Evolutionary conservation across 805 yeast species (phyloP), one percentile per base, ranked within the genome.

Genomic region (Kregervanrija pseudodelftensis): DNA sequence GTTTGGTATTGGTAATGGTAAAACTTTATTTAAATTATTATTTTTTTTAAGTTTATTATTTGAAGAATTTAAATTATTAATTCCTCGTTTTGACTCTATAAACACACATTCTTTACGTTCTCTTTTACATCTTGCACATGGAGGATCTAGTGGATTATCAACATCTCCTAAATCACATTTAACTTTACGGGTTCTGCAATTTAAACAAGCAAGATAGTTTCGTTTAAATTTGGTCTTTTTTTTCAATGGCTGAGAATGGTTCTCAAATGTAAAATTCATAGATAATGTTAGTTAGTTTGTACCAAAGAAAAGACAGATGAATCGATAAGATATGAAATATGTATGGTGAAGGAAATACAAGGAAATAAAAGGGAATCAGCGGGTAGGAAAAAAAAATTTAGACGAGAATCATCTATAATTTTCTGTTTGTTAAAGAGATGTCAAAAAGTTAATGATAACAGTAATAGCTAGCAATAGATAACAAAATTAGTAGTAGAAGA

Each of bases 141-240:
- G 93, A 3, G 95, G 93, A 4, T 77, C 79, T 38, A 72, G 70
- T 0, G 95, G 95, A 48, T 73, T 73, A 41, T 79, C 82, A 8
- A 80, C 76, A 9, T 81, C 77, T 2, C 95, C 96, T 52, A 90
- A 65, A 58, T 88, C 95, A 67, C 98, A 90, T 56, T 80, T 80
- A 37, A 87, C 86, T 57, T 90, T 91, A 36, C 95, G 74, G 7
- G 80, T 76, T 13, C 96, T 74, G 60, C 98, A 90, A 63, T 80
- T 85, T 40, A 85, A 64, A 56, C 98, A 90, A 1, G 97, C 97
- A 49, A 78, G 74, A 60, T 85, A 90, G 49, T 80, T 78, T 50
- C 96, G 67, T 52, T 69, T 76, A 68, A 74, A 82, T 46, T 45
- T 49, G n/a, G 49, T 45, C 33, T 48, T 57, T 30, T 39, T 45